Base-by-base conservation (phyloP, 495 filamentous ascomycete genomes). In the Penicillium antarcticum region DNA sequence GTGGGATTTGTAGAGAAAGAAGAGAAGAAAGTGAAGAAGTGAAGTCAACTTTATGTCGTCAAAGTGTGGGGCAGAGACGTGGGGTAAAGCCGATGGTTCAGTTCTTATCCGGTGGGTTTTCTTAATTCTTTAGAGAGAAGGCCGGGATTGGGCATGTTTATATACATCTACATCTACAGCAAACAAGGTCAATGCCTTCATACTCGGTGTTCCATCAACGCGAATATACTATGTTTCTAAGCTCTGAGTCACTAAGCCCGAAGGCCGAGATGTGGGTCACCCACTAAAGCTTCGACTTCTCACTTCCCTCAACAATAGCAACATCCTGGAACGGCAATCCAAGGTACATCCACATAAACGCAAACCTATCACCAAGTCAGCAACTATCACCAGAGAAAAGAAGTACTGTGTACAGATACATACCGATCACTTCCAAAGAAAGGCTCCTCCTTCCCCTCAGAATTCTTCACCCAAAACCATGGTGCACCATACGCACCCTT, bases 391-490 rank as follows among this genome's bases (percentile, higher is more conserved):
- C 36, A 46, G 46, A n/a, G 65, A 65, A 56, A 47, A 58, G 45
- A 61, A 67, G 36, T 68, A 42, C 7, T n/a, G n/a, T n/a, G n/a
- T n/a, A 16, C 7, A 18, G 16, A 35, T 10, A 58, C 62, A 39
- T 42, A 88, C 71, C 87, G 73, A 69, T 90, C 87, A 67, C 86
- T 89, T 2, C 87, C 87, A 65, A 91, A 91, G 63, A 89, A 90
- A 3, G 85, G 83, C 69, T 87, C 83, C 45, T 71, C 73, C 44
- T 71, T 61, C 4, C 84, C 84, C 9, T 73, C 66, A 12, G 45
- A 57, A 58, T 88, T 81, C n/a, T 63, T 70, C n/a, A 84, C 87
- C 78, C 81, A 86, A 51, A 88, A 73, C 86, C 87, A 92, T 1
- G 88, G 88, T 45, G 82, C 81, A 0, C 88, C 88, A 66, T 87